A percentile compares a stretch with the other conserved stretches of the same genome.
These are phyloP conservation scores for Daldinia bambusicola DNA, from an alignment of 495 filamentous ascomycete genomes.

Conservation along the genomic window DNA sequence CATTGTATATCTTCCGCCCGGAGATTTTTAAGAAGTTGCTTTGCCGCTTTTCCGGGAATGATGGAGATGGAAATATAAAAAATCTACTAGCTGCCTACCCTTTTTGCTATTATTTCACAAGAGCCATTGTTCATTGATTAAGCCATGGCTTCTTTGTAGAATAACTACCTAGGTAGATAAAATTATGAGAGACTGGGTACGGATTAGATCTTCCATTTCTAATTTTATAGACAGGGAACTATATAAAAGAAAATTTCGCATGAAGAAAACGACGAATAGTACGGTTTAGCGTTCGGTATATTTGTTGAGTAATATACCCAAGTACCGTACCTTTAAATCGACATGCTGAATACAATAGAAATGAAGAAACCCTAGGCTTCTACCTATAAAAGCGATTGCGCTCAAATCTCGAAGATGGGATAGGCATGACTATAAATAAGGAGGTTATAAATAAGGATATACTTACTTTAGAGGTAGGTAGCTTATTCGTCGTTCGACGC, in stretches of 20 bases:
- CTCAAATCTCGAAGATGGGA: not conserved
- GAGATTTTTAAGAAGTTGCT: constrained; percentile 5
- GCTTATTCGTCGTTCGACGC: not conserved
- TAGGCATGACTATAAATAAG: not conserved
- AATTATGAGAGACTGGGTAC: not conserved
- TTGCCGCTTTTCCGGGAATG: constrained; percentile 15
- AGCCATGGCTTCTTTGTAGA: not conserved
- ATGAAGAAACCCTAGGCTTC: not conserved
- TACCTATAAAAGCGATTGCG: not conserved
- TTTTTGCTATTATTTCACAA: not conserved
- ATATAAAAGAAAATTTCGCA: not conserved
- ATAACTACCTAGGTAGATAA: not conserved
- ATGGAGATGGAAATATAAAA: not conserved
- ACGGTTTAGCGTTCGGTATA: not conserved
- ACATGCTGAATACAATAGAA: not conserved
- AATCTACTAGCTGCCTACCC: not conserved
- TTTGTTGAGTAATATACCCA: not conserved
- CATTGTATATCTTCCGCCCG: constrained; percentile 2
- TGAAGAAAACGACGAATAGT: not conserved
- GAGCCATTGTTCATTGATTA: not conserved
- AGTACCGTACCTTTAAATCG: no score
- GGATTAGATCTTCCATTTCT: not conserved
- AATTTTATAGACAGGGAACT: not conserved
- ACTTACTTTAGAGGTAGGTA: not conserved
- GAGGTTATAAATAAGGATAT: not conserved